Evolutionary conservation across 345 rosid genomes (phyloP).

Genomic region (Litchi chinensis): DNA sequence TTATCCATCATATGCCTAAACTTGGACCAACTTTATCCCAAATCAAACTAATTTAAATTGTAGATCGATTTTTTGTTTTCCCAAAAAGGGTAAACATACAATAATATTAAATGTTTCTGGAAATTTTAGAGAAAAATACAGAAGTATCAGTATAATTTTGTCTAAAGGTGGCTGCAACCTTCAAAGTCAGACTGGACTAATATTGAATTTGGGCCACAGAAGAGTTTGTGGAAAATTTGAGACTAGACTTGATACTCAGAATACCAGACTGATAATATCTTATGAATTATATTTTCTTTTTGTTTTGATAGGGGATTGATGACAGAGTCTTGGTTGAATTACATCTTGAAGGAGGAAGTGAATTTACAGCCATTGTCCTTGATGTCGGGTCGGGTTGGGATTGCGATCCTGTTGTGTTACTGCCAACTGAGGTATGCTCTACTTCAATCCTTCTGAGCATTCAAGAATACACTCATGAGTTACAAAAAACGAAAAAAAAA

Average conservation of each 20-base stretch:
- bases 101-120: not conserved
- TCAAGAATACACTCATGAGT: not conserved
- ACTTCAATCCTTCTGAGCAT: slow-evolving; percentile 14
- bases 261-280: slow-evolving; percentile 13
- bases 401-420: slow-evolving; percentile 72
- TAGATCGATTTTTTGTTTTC: not conserved
- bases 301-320: slow-evolving; percentile 71
- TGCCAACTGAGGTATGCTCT: slow-evolving; percentile 83
- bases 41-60: not conserved
- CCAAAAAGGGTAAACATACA: not conserved
- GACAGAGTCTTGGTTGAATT: slow-evolving; percentile 72
- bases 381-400: slow-evolving; percentile 83
- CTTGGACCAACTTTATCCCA: slow-evolving; percentile 7
- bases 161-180: not conserved
- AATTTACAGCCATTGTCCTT: slow-evolving; percentile 90
- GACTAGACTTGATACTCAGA: slow-evolving; percentile 3
- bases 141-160: slow-evolving; percentile 3
- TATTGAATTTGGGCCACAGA: slow-evolving; percentile 9
- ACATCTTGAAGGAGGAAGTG: slow-evolving; percentile 84
- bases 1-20: slow-evolving; percentile 1
- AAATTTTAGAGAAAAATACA: not conserved
- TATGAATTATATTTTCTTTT: slow-evolving; percentile 14
- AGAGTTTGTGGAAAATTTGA: slow-evolving; percentile 4
- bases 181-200: slow-evolving; percentile 22
- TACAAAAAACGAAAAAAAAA: not conserved